Evolutionary conservation across 768 basidiomycete species (phyloP).

Genomic region (Guyanaporus albipodus): DNA sequence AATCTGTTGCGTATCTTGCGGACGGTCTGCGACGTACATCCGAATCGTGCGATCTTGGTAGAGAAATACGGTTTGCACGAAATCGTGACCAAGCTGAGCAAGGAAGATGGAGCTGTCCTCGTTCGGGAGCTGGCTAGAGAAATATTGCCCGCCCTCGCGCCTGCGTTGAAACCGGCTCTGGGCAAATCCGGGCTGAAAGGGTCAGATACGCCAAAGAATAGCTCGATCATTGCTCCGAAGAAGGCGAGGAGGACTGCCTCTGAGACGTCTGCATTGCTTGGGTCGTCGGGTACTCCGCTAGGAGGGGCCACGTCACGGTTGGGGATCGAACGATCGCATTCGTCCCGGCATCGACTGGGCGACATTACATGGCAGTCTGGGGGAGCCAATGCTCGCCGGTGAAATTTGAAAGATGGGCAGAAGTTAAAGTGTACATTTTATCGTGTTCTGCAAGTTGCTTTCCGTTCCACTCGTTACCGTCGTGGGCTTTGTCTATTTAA

Average conservation of each 20-base stretch:
- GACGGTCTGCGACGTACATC: conserved; percentile 85
- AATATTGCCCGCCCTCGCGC: conserved; percentile 73
- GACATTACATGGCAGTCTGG: conserved; percentile 59
- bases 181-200: conserved; percentile 31
- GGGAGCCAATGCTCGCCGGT: conserved; percentile 17
- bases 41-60: conserved; percentile 77
- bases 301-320: conserved; percentile 26
- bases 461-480: conserved; percentile 17
- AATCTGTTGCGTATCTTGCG: conserved; percentile 84
- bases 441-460: conserved; percentile 1
- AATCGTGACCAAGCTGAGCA: conserved; percentile 75
- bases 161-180: conserved; percentile 57
- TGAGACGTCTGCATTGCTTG: conserved; percentile 48
- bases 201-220: conserved; percentile 36
- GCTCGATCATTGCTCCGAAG: conserved; percentile 53
- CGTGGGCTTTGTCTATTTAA: conserved; percentile 16
- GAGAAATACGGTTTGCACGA: conserved; percentile 78
- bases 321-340: conserved; percentile 34
- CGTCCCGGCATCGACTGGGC: conserved; percentile 50
- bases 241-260: conserved; percentile 66
- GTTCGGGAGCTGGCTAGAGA: conserved; percentile 87
- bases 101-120: conserved; percentile 85
- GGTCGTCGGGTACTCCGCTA: conserved; percentile 17
- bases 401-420: conserved; percentile 7
- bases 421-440: conserved; percentile 8